These are phyloP conservation scores for Fraxinus dipetala DNA, from an alignment of 305 asterid genomes.

Conservation along the genomic window DNA sequence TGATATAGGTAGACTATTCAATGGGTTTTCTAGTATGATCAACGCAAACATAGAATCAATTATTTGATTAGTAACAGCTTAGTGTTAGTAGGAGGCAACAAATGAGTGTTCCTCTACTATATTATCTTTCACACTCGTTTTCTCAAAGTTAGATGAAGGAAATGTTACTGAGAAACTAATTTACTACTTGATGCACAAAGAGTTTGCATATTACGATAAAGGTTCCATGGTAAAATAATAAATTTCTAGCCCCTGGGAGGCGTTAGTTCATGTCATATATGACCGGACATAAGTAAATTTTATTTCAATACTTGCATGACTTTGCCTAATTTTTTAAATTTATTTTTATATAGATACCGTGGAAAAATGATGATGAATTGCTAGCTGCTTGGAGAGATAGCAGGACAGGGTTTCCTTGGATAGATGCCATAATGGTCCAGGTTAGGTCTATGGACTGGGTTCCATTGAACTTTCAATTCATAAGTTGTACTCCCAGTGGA, in stretches of 20 bases:
- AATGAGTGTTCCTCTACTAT: not conserved
- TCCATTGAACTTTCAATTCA: not conserved
- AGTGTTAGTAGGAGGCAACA: not conserved
- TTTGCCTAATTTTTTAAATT: conserved; percentile 8
- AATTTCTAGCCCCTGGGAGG: not conserved
- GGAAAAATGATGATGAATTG: conserved; percentile 72
- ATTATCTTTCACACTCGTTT: not conserved
- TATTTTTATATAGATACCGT: conserved; percentile 58
- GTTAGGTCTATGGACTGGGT: conserved; percentile 32
- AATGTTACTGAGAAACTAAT: not conserved
- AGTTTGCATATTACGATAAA: not conserved
- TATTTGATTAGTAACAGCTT: not conserved
- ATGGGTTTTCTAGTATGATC: conserved; percentile 3
- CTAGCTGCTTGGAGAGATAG: conserved; percentile 92
- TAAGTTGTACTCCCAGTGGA: not conserved
- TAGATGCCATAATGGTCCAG: conserved; percentile 94
- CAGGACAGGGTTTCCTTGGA: conserved; percentile 95
- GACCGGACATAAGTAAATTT: not conserved
- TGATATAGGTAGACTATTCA: not conserved
- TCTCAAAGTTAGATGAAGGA: not conserved
- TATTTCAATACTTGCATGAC: not conserved
- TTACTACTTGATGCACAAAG: not conserved
- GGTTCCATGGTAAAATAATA: conserved; percentile 3
- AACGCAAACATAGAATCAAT: not conserved
- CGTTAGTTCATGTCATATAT: not conserved